Evolutionary conservation across 2,329 filamentous ascomycete species (phyloP), one percentile per base, ranked within the genome.

Genomic region (Penicillium aurantiogriseum): DNA sequence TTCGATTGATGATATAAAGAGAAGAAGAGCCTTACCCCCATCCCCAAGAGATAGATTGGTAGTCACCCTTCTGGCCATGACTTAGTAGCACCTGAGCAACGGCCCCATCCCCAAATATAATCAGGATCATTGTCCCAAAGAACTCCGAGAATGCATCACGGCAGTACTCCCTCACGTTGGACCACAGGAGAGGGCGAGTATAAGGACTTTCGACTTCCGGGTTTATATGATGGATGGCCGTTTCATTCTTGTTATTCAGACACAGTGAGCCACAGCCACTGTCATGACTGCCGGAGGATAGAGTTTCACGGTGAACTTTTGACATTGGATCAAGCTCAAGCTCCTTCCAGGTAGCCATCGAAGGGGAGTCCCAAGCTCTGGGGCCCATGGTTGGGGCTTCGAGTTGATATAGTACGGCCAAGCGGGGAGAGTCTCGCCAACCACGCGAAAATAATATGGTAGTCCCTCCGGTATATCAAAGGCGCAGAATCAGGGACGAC

Each of bases 21-120:
- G 31, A 19, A 29, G 23, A 13, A 54, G 1, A 63, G 38, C 42
- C 75, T 67, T 60, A 79, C 71, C 77, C 79, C 73, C 77, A 80
- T 25, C 80, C 77, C 78, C 80, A 82, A 25, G 74, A 76, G 42
- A 83, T 82, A 5, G 80, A 82, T 62, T 83, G 80, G 63, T 82
- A 83, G 57, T 76, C 69, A 10, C 77, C 77, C 56, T 76, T 77
- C 51, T 72, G 59, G n/a, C 64, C 69, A 42, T 69, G 62, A 57
- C 83, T 86, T 13, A 90, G 79, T 0, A 85, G 75, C 0, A 89
- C 87, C 70, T 90, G 88, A 3, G 88, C 88, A 21, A 90, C 85
- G 54, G 85, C 84, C n/a, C 86, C 87, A 59, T 90, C 83, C 4
- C 88, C 88, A 65, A 90, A 90, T 40, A 90, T 74, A 57, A 90